Evolutionary conservation across 2,329 filamentous ascomycete species (phyloP).

Genomic region (Monilinia vaccinii-corymbosi): DNA sequence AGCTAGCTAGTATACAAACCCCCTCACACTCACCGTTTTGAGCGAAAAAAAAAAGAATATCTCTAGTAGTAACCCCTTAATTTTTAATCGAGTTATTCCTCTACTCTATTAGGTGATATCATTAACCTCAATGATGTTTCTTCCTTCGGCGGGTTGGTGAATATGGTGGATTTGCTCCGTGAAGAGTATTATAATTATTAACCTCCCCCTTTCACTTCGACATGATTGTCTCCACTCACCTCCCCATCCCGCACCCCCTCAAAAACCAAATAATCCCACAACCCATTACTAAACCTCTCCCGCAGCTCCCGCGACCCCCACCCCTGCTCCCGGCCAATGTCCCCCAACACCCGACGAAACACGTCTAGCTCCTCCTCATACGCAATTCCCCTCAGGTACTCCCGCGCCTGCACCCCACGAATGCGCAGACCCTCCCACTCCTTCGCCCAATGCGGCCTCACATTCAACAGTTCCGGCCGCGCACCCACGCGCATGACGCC

Average conservation of each 20-base stretch:
- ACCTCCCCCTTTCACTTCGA: too few species aligned
- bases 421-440: conserved; percentile 28
- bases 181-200: too few species aligned
- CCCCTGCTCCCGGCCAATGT: conserved; percentile 32
- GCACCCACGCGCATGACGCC: conserved; percentile 11
- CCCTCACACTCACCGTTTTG: too few species aligned
- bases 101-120: too few species aligned
- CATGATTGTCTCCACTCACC: too few species aligned
- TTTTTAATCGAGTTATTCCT: too few species aligned
- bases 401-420: background rate
- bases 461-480: conserved; percentile 16
- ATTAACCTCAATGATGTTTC: too few species aligned
- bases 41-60: too few species aligned
- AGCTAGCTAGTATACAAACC: too few species aligned
- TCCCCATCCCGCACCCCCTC: background rate
- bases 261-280: conserved; percentile 28
- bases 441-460: conserved; percentile 38
- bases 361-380: background rate
- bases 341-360: conserved; percentile 17
- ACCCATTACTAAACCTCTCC: conserved; percentile 33
- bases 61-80: too few species aligned
- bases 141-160: too few species aligned
- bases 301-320: conserved; percentile 32
- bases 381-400: background rate
- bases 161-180: too few species aligned